Conservation (phyloP, 2,329 filamentous ascomycete species). For the Diaporthe nobilis region DNA sequence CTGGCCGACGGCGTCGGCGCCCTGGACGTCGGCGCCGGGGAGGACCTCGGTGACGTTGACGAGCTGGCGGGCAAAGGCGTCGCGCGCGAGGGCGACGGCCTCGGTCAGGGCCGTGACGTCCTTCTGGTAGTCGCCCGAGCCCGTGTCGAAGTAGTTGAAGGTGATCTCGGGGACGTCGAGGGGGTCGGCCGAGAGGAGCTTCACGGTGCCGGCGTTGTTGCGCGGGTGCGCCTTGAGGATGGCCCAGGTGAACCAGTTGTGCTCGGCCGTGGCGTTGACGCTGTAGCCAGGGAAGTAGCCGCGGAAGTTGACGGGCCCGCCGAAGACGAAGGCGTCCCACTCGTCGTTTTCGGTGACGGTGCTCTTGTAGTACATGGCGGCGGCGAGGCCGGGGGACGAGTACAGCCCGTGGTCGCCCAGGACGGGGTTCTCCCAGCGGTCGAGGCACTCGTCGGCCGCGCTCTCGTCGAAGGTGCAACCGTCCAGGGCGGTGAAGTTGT, state of each 20-base stretch:
- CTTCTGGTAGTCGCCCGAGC: constrained; percentile 15
- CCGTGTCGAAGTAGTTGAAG: constrained; percentile 69
- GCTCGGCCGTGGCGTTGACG: constrained; percentile 38
- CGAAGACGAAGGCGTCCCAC: constrained; percentile 62
- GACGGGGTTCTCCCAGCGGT: constrained; percentile 42
- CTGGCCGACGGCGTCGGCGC: constrained; percentile 18
- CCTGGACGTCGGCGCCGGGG: constrained; percentile 12
- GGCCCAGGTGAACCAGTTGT: constrained; percentile 43
- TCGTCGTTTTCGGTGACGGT: constrained; percentile 53
- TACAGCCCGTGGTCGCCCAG: constrained; percentile 47
- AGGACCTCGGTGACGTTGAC: constrained; percentile 2
- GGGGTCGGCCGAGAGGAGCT: constrained; percentile 41
- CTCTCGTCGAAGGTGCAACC: constrained; percentile 44
- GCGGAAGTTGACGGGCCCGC: constrained; percentile 39
- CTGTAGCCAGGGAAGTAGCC: constrained; percentile 44
- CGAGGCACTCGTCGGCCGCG: constrained; percentile 43
- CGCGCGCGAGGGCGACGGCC: constrained; percentile 26
- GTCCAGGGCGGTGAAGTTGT: constrained; percentile 15
- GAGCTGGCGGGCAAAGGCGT: constrained; percentile 28
- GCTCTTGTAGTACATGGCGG: constrained; percentile 49
- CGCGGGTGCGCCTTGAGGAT: constrained; percentile 45
- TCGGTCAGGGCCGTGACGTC: constrained; percentile 29
- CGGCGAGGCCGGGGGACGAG: constrained; percentile 42
- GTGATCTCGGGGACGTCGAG: constrained; percentile 47
- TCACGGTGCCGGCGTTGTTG: constrained; percentile 45